A percentile compares a stretch with the other conserved stretches of the same genome.
Conservation (phyloP, 2,329 filamentous ascomycete species). For the Apiospora kogelbergensis region DNA sequence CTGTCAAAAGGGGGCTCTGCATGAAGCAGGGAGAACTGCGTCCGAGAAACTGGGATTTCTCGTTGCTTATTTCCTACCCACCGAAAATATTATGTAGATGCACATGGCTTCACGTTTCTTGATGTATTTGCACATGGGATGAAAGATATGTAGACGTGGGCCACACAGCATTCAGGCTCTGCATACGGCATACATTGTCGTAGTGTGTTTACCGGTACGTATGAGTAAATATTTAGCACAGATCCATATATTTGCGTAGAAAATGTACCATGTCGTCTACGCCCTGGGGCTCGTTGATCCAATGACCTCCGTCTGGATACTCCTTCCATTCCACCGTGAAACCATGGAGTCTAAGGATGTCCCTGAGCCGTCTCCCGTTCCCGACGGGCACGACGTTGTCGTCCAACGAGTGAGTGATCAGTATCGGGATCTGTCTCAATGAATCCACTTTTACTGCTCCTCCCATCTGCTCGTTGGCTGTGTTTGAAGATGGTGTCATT, state of each 20-base stretch:
- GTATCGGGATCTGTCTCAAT: slow-evolving; percentile 19
- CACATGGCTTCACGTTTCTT: neutral
- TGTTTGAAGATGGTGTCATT: too few species aligned
- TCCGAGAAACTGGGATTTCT: neutral
- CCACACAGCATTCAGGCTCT: neutral
- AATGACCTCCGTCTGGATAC: slow-evolving; percentile 26
- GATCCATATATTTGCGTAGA: slow-evolving; percentile 10
- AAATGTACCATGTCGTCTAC: slow-evolving; percentile 24
- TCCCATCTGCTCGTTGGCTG: neutral
- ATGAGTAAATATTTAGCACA: neutral
- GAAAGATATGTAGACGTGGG: neutral
- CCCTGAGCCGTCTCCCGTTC: slow-evolving; percentile 23
- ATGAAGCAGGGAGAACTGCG: neutral
- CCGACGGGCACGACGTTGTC: slow-evolving; percentile 28
- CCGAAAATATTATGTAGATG: neutral
- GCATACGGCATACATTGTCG: neutral
- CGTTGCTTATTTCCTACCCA: neutral
- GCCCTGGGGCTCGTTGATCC: slow-evolving; percentile 28
- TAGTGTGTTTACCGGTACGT: too few species aligned
- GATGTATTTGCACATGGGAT: neutral
- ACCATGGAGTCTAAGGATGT: slow-evolving; percentile 16
- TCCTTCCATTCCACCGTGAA: slow-evolving; percentile 27
- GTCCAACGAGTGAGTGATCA: slow-evolving; percentile 29
- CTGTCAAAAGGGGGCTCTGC: neutral
- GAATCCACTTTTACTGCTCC: neutral